Evolutionary conservation across 2,329 filamentous ascomycete genomes (phyloP).

Genomic region (Dothistroma pini): DNA sequence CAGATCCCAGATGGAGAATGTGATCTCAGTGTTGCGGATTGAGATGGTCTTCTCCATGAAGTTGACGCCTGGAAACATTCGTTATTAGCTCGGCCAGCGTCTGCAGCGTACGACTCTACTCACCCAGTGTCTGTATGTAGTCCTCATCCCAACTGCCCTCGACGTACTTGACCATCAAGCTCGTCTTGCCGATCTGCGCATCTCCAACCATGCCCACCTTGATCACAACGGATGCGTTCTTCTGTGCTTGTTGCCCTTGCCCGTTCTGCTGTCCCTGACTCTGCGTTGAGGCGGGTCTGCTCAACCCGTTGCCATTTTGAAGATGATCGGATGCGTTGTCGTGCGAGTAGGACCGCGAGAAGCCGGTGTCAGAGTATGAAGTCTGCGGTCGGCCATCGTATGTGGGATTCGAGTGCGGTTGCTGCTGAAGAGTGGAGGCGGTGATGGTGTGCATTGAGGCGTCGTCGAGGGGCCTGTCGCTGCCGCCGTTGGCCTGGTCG

Average conservation of each 20-base stretch:
- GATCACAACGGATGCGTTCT: constrained; percentile 76
- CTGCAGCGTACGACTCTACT: constrained; percentile 19
- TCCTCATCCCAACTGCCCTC: constrained; percentile 99
- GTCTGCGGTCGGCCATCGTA: constrained; percentile 47
- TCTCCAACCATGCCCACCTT: constrained; percentile 99
- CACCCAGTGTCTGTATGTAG: constrained; percentile 94
- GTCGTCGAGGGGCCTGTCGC: constrained; percentile 40
- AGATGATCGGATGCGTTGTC: constrained; percentile 37
- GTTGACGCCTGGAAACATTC: constrained; percentile 66
- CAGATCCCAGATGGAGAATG: constrained; percentile 98
- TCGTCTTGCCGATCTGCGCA: constrained; percentile 98
- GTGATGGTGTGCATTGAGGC: constrained; percentile 49
- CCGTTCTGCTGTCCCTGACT: constrained; percentile 30
- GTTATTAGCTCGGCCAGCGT: background rate
- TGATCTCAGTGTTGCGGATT: constrained; percentile 98
- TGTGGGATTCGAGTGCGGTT: constrained; percentile 34
- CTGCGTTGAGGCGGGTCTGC: constrained; percentile 32
- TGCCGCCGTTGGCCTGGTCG: constrained; percentile 16
- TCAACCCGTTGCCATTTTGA: constrained; percentile 33
- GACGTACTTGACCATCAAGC: constrained; percentile 99
- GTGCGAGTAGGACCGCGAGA: constrained; percentile 43
- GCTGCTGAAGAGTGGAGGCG: constrained; percentile 35
- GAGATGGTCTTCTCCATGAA: constrained; percentile 99
- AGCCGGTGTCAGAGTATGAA: constrained; percentile 51
- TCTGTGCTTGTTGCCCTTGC: constrained; percentile 41